A percentile compares a stretch with the other conserved stretches of the same genome.
Evolutionary conservation across 306 rosid genomes (phyloP).

Genomic region (Mimosa pudica): DNA sequence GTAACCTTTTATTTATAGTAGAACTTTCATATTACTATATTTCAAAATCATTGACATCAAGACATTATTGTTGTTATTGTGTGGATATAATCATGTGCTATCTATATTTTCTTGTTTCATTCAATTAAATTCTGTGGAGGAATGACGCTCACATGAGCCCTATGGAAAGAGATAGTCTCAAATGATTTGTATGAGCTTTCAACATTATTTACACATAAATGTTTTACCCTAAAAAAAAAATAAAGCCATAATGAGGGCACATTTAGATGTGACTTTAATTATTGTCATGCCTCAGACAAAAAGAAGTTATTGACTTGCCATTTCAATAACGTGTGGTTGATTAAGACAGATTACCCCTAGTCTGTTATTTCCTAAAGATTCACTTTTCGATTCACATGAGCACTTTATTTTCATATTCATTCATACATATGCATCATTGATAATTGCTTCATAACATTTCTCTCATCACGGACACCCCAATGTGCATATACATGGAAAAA

Average conservation of each 20-base stretch:
- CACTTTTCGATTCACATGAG: slow-evolving; percentile 31
- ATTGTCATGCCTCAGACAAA: neutral
- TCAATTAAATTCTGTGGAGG: too few relatives aligned
- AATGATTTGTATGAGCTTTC: too few relatives aligned
- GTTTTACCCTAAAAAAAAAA: neutral
- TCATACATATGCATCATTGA: neutral
- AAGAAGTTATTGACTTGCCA: neutral
- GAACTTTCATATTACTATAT: too few relatives aligned
- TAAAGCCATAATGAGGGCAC: neutral
- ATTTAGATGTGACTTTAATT: neutral
- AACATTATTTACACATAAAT: too few relatives aligned
- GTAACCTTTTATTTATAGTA: too few relatives aligned
- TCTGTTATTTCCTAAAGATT: slow-evolving; percentile 28
- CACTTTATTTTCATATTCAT: slow-evolving; percentile 19
- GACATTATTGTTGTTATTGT: neutral
- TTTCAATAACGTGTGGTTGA: slow-evolving; percentile 7
- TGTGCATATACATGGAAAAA: neutral
- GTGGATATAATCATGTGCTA: too few relatives aligned
- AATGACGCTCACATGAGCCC: too few relatives aligned
- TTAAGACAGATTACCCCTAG: slow-evolving; percentile 37
- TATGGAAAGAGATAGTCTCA: too few relatives aligned
- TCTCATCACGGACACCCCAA: neutral
- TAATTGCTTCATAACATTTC: neutral
- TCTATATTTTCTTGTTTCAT: too few relatives aligned
- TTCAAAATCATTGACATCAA: too few relatives aligned